phyloP scores from a whole-genome alignment of 805 yeast genomes.

The Helenozyma baotianmanensis region DNA sequence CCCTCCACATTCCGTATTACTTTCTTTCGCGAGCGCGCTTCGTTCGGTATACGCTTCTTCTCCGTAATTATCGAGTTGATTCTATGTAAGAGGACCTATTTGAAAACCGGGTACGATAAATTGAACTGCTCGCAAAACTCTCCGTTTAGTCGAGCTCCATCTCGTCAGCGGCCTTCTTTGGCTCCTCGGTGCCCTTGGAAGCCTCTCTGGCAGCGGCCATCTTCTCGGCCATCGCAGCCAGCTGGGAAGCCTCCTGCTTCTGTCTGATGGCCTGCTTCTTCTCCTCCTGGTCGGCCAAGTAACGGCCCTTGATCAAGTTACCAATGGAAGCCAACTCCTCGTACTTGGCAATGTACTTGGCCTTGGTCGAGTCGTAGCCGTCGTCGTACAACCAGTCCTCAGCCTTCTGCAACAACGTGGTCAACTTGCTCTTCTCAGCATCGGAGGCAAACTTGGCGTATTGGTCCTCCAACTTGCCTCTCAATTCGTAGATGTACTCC shows the following conservation, averaged over 20 bases:
- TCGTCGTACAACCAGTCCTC: constrained; percentile 99
- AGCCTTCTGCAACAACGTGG: constrained; percentile 70
- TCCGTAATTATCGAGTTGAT: too few relatives aligned
- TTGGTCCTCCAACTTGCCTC: constrained; percentile 93
- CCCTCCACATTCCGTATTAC: too few relatives aligned
- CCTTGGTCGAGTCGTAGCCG: constrained; percentile 95
- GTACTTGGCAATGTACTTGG: constrained; percentile 93
- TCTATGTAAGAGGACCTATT: too few relatives aligned
- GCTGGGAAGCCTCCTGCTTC: constrained; percentile 82
- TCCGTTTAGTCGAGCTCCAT: constrained; percentile 17
- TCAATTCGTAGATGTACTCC: constrained; percentile 95
- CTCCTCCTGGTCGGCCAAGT: constrained; percentile 90
- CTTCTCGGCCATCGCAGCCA: constrained; percentile 78
- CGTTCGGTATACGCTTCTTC: too few relatives aligned
- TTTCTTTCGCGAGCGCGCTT: too few relatives aligned
- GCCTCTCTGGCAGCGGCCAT: constrained; percentile 75
- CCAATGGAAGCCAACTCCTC: constrained; percentile 95
- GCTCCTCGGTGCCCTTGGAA: constrained; percentile 22
- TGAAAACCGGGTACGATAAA: too few relatives aligned
- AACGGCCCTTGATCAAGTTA: constrained; percentile 93
- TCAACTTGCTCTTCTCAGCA: constrained; percentile 79
- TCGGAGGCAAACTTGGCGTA: constrained; percentile 85
- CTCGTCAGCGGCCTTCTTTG: constrained; percentile 16
- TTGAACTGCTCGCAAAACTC: too few relatives aligned
- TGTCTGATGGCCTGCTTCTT: constrained; percentile 83